Conservation (phyloP, 129 eudicot genomes). For the Helianthus tuberosus region DNA sequence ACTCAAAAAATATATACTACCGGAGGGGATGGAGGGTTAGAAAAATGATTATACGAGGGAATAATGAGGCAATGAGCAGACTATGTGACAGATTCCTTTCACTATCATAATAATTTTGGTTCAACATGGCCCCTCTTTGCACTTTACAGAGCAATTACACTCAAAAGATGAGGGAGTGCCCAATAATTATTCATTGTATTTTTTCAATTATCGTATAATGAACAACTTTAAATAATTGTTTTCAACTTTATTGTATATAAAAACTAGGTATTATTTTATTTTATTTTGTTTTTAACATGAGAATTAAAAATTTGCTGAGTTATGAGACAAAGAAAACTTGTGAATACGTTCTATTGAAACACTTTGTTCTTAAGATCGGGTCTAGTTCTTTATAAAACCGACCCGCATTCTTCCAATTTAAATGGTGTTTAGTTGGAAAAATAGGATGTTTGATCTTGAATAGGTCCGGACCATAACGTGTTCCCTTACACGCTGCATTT, state of each 20-base stretch:
- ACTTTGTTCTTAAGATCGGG: no score
- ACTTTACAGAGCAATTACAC: conserved; percentile 34
- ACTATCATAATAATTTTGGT: conserved; percentile 12
- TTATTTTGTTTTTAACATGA: not conserved
- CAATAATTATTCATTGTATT: conserved; percentile 7
- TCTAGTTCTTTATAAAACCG: no score
- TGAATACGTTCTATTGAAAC: not conserved
- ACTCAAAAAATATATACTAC: no score
- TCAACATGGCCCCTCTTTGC: conserved; percentile 19
- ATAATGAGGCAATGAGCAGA: not conserved
- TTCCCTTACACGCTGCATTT: no score
- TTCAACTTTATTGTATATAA: not conserved
- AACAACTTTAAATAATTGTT: not conserved
- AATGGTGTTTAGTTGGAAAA: no score
- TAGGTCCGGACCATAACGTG: no score
- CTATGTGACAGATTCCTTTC: not conserved
- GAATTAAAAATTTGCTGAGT: not conserved
- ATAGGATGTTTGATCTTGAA: no score
- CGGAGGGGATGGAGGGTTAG: no score
- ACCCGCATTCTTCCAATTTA: no score
- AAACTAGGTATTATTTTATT: not conserved
- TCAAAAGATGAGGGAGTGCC: conserved; percentile 16
- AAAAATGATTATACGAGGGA: no score
- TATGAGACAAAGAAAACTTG: not conserved
- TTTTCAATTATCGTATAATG: conserved; percentile 15